Percentiles rank a stretch among this genome's conserved stretches.
These are phyloP conservation scores for Oryza rufipogon DNA, from an alignment of 176 grass and related monocot species.

Conservation along the genomic window DNA sequence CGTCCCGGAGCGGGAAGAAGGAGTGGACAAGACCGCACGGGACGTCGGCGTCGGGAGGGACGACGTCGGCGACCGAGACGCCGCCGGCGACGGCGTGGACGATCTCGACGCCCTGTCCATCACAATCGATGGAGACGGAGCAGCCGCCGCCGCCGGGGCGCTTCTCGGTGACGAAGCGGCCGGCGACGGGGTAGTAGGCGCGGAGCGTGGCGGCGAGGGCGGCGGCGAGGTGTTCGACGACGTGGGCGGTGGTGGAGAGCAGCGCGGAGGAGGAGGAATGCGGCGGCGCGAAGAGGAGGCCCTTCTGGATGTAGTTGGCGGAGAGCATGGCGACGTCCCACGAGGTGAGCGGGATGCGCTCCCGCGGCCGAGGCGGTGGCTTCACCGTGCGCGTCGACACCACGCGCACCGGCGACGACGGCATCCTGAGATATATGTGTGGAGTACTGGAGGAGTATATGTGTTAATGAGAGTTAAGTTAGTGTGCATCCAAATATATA, in stretches of 20 bases:
- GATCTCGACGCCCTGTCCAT: background rate
- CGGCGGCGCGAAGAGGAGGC: constrained; percentile 55
- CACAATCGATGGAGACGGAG: constrained; percentile 41
- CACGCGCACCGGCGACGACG: constrained; percentile 14
- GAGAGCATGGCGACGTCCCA: constrained; percentile 57
- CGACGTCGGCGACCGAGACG: background rate
- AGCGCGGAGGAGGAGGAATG: constrained; percentile 19
- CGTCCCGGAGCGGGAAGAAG: background rate
- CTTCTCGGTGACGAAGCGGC: constrained; percentile 39
- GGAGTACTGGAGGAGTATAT: too few species aligned
- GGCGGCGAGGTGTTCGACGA: constrained; percentile 36
- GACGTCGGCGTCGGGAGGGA: constrained; percentile 22
- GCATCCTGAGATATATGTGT: background rate
- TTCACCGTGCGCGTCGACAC: constrained; percentile 34
- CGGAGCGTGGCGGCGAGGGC: constrained; percentile 49
- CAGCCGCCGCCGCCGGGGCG: constrained; percentile 8
- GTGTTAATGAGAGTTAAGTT: too few species aligned
- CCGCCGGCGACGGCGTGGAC: background rate
- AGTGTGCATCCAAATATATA: too few species aligned
- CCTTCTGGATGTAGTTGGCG: constrained; percentile 65
- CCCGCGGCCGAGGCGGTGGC: constrained; percentile 17
- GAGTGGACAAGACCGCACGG: background rate
- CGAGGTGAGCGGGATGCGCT: constrained; percentile 32
- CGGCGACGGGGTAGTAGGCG: constrained; percentile 68
- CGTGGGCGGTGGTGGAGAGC: background rate